A percentile compares a stretch with the other conserved stretches of the same genome.
These are phyloP conservation scores for Platanus orientalis DNA, from an alignment of 164 flowering plant species.

Conservation along the genomic window DNA sequence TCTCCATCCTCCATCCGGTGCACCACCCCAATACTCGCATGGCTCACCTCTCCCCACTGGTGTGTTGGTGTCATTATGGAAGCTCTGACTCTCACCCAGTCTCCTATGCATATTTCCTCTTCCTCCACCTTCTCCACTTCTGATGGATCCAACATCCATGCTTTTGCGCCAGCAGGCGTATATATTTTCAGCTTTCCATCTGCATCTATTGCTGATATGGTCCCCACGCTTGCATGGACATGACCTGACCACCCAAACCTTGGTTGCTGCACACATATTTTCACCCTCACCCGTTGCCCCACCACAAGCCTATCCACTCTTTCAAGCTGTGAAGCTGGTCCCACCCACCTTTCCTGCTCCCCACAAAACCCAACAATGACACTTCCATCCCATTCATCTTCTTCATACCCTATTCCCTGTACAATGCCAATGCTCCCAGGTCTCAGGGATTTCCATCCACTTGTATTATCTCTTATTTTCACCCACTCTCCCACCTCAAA, in stretches of 20 bases:
- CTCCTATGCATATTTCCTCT: slow-evolving; percentile 62
- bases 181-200: slow-evolving; percentile 90
- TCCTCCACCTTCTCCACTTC: slow-evolving; percentile 83
- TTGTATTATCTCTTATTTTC: slow-evolving; percentile 38
- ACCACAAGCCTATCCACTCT: slow-evolving; percentile 43
- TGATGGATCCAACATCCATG: slow-evolving; percentile 92
- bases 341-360: slow-evolving; percentile 91
- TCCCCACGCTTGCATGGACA: slow-evolving; percentile 66
- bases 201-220: slow-evolving; percentile 77
- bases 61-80: slow-evolving; percentile 63
- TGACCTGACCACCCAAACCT: slow-evolving; percentile 98
- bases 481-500: slow-evolving; percentile 98
- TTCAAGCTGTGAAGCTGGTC: slow-evolving; percentile 53
- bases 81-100: slow-evolving; percentile 78
- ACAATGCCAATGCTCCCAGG: slow-evolving; percentile 87
- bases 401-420: slow-evolving; percentile 75
- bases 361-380: slow-evolving; percentile 78
- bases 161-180: slow-evolving; percentile 76
- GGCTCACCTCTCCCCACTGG: slow-evolving; percentile 94
- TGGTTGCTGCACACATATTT: slow-evolving; percentile 68
- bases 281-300: slow-evolving; percentile 75
- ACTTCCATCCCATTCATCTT: slow-evolving; percentile 70
- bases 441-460: slow-evolving; percentile 69
- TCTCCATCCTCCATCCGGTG: slow-evolving; percentile 75
- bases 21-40: slow-evolving; percentile 81